These are phyloP conservation scores for Colletotrichum tropicicola DNA, from an alignment of 2,329 filamentous ascomycete genomes.

Conservation along the genomic window DNA sequence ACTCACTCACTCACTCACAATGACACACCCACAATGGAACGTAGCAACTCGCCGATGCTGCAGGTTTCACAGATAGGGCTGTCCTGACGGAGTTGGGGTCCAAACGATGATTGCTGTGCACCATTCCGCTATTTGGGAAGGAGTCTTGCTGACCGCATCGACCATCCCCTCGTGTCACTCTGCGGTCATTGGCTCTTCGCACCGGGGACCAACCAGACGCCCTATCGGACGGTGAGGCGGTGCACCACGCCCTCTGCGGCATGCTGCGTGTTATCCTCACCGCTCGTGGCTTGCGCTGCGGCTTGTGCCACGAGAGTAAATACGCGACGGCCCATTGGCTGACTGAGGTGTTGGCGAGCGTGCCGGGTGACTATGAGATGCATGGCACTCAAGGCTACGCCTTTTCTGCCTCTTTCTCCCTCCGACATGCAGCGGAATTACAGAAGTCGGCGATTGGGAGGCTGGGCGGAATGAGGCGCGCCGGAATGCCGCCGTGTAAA, in stretches of 20 bases:
- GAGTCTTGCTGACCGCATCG: slow-evolving; percentile 3
- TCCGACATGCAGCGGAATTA: background rate
- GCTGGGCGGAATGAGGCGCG: background rate
- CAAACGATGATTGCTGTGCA: background rate
- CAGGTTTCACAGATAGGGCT: slow-evolving; percentile 24
- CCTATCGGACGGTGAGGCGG: slow-evolving; percentile 9
- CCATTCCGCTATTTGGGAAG: background rate
- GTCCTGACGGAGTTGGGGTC: background rate
- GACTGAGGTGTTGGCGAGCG: background rate
- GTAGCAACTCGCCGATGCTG: slow-evolving; percentile 16
- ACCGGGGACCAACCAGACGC: background rate
- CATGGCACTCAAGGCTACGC: background rate
- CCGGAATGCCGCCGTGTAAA: slow-evolving; percentile 3
- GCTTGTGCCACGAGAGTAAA: background rate
- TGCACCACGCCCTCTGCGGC: background rate
- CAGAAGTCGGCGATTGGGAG: background rate
- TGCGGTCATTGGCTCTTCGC: background rate
- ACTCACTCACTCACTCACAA: too few species aligned
- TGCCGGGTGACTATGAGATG: background rate
- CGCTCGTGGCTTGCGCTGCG: slow-evolving; percentile 17
- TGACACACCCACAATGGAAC: slow-evolving; percentile 15
- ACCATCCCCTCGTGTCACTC: background rate
- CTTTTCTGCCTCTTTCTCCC: too few species aligned
- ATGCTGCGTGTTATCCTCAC: slow-evolving; percentile 17
- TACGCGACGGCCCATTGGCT: background rate